Conservation (phyloP, 768 basidiomycete genomes). For the Rhizopogon roseolus region DNA sequence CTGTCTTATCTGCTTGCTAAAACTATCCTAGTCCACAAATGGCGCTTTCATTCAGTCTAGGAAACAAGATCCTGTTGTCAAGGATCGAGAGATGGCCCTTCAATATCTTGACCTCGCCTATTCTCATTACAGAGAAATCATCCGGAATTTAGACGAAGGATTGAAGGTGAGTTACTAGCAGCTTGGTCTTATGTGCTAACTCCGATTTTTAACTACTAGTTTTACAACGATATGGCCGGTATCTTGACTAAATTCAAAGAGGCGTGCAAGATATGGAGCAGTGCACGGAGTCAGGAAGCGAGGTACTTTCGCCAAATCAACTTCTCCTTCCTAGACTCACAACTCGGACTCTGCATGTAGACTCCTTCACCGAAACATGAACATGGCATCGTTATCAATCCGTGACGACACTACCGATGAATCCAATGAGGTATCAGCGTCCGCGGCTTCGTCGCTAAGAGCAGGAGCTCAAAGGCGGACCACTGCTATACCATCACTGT, state of each 20-base stretch:
- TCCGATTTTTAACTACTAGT: slow-evolving; percentile 39
- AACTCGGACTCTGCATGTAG: slow-evolving; percentile 5
- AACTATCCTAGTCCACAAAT: slow-evolving; percentile 50
- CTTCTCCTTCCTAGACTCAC: neutral
- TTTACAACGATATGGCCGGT: slow-evolving; percentile 81
- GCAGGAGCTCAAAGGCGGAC: slow-evolving; percentile 19
- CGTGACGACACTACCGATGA: slow-evolving; percentile 12
- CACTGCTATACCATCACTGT: slow-evolving; percentile 41
- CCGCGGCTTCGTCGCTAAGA: neutral
- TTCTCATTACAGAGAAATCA: slow-evolving; percentile 84
- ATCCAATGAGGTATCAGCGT: neutral
- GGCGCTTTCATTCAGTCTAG: slow-evolving; percentile 71
- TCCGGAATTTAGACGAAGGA: slow-evolving; percentile 83
- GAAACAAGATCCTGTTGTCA: slow-evolving; percentile 70
- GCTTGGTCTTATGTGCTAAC: neutral
- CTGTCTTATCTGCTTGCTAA: neutral
- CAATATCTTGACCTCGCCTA: slow-evolving; percentile 82
- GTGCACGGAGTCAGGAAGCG: slow-evolving; percentile 66
- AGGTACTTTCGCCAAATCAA: slow-evolving; percentile 44
- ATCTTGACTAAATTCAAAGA: slow-evolving; percentile 74
- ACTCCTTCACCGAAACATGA: slow-evolving; percentile 14
- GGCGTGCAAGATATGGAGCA: slow-evolving; percentile 70
- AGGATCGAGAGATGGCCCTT: slow-evolving; percentile 76
- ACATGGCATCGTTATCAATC: slow-evolving; percentile 27
- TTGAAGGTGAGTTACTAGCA: slow-evolving; percentile 50